phyloP scores from a whole-genome alignment of 169 alveolate species.

The Cryptosporidium ubiquitum region DNA sequence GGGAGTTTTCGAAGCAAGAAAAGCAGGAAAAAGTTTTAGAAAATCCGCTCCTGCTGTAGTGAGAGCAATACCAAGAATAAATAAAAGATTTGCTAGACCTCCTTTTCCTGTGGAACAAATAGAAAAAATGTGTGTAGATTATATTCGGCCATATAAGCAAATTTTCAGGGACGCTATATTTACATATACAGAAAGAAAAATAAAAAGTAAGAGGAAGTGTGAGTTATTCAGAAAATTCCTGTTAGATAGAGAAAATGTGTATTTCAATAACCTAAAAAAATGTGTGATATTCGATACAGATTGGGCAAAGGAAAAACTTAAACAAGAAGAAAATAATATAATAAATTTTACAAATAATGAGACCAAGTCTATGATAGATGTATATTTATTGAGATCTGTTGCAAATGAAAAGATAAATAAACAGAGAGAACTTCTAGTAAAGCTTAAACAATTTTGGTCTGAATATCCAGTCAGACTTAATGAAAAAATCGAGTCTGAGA shows the following conservation, averaged over 20 bases:
- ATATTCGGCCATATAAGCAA: conserved; percentile 34
- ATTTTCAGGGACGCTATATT: conserved; percentile 42
- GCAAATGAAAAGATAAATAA: conserved; percentile 27
- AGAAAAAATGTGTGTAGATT: conserved; percentile 28
- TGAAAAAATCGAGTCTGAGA: conserved; percentile 7
- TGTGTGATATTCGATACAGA: conserved; percentile 62
- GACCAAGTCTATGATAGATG: conserved; percentile 11
- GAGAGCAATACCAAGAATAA: conserved; percentile 56
- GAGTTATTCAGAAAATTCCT: conserved; percentile 34
- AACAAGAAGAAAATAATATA: conserved; percentile 13
- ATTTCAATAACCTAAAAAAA: conserved; percentile 39
- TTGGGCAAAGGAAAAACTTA: conserved; percentile 48
- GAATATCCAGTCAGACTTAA: conserved; percentile 1
- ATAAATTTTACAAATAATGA: conserved; percentile 24
- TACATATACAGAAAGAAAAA: conserved; percentile 63
- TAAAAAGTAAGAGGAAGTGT: conserved; percentile 59
- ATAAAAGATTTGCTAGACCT: conserved; percentile 41
- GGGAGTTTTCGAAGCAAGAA: conserved; percentile 27
- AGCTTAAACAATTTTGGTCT: conserved; percentile 58
- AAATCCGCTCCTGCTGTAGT: conserved; percentile 72
- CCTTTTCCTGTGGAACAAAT: conserved; percentile 60
- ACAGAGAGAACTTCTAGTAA: conserved; percentile 32
- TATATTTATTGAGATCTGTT: conserved; percentile 55
- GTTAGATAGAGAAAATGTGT: conserved; percentile 26
- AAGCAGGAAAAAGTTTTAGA: conserved; percentile 24